These are phyloP conservation scores for Plectosphaerella cucumerina DNA, from an alignment of 2,329 filamentous ascomycete species.

Conservation along the genomic window DNA sequence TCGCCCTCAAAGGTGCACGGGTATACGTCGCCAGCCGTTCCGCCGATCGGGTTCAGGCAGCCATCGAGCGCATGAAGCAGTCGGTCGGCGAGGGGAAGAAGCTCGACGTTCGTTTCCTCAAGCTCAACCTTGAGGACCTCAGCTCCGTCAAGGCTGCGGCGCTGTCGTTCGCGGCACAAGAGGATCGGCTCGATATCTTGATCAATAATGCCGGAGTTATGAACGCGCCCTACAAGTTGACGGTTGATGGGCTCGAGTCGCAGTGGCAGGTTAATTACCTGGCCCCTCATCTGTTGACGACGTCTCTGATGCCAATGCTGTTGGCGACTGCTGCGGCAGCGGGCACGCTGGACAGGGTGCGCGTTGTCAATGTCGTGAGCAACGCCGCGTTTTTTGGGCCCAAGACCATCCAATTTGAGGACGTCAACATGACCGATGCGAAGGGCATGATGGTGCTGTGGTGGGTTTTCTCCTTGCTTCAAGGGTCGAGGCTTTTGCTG, in stretches of 20 bases:
- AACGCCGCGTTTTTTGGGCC: constrained; percentile 15
- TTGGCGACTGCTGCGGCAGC: neutral
- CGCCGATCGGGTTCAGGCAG: constrained; percentile 13
- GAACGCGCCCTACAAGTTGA: neutral
- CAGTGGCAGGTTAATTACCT: neutral
- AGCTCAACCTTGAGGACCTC: constrained; percentile 16
- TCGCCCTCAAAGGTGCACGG: constrained; percentile 13
- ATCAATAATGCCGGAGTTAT: constrained; percentile 17
- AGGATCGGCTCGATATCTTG: constrained; percentile 14
- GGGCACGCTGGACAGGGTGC: constrained; percentile 10
- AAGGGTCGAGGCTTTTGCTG: neutral
- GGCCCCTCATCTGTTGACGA: neutral
- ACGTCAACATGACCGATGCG: constrained; percentile 15
- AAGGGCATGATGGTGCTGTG: constrained; percentile 13
- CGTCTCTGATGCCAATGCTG: neutral
- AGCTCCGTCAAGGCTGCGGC: constrained; percentile 13
- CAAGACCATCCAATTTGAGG: constrained; percentile 14
- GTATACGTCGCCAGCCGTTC: constrained; percentile 18
- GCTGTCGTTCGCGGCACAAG: constrained; percentile 11
- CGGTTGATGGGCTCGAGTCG: neutral
- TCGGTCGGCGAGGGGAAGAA: neutral
- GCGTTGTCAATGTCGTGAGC: constrained; percentile 19
- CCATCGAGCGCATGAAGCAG: constrained; percentile 13
- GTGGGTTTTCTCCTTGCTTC: constrained; percentile 9
- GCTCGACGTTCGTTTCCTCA: constrained; percentile 16